Evolutionary conservation across 495 filamentous ascomycete species (phyloP).

Genomic region (Hypoxylon crocopeplum): DNA sequence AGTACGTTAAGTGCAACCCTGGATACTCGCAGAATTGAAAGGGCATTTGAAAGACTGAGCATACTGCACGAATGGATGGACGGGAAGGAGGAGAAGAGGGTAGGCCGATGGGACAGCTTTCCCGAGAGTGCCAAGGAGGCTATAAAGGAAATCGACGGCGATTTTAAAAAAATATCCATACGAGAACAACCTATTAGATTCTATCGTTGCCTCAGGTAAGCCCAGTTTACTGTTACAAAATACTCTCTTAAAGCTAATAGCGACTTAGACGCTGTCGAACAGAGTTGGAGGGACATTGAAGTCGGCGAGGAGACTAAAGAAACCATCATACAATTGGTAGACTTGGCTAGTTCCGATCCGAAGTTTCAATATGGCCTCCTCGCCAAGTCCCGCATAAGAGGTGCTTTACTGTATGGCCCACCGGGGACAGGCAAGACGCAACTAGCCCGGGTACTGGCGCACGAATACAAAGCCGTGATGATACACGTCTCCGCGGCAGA

Average conservation of each 20-base stretch:
- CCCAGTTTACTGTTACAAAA: background rate
- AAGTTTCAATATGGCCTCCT: conserved; percentile 17
- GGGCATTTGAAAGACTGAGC: too few relatives aligned
- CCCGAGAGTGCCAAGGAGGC: background rate
- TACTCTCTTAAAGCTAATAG: background rate
- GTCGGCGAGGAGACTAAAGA: conserved; percentile 6
- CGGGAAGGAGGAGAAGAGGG: too few relatives aligned
- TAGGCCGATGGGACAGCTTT: background rate
- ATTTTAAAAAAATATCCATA: background rate
- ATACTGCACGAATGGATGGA: too few relatives aligned
- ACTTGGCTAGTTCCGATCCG: conserved; percentile 3
- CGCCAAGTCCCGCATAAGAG: conserved; percentile 36
- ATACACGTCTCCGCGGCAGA: conserved; percentile 17
- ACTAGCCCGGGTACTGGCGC: conserved; percentile 13
- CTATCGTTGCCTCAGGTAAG: background rate
- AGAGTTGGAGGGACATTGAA: conserved; percentile 9
- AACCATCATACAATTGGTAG: conserved; percentile 2
- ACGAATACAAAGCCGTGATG: conserved; percentile 18
- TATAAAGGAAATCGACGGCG: background rate
- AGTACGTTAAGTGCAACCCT: too few relatives aligned
- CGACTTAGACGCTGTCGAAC: background rate
- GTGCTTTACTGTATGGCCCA: conserved; percentile 30
- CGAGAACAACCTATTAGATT: background rate
- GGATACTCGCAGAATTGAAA: too few relatives aligned
- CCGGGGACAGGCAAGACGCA: conserved; percentile 31